Conservation (phyloP, 2,329 filamentous ascomycete species). For the Clonostachys chloroleuca region DNA sequence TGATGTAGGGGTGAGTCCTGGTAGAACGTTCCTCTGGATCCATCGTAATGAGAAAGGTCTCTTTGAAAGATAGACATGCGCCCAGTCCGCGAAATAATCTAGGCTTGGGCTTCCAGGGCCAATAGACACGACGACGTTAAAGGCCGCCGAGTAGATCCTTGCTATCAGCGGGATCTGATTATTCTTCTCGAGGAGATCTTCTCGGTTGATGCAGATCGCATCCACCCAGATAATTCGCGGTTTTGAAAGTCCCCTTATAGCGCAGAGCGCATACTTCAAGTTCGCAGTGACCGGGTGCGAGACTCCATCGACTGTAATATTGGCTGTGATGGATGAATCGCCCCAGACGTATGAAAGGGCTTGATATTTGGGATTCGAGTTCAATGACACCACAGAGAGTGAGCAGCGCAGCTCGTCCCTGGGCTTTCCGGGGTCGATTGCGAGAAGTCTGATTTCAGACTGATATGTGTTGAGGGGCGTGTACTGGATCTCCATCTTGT, state of each 20-base stretch:
- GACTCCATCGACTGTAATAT: background rate
- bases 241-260: too few relatives aligned
- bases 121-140: background rate
- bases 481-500: background rate
- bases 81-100: too few relatives aligned
- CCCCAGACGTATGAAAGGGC: background rate
- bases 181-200: too few relatives aligned
- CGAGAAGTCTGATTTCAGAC: background rate
- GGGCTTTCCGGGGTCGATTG: background rate
- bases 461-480: background rate
- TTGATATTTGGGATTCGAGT: background rate
- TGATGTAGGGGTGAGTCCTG: too few relatives aligned
- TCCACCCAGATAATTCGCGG: too few relatives aligned
- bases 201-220: too few relatives aligned
- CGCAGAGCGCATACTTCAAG: background rate
- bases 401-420: background rate
- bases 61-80: too few relatives aligned
- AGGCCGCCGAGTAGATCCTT: background rate
- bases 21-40: too few relatives aligned
- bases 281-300: background rate
- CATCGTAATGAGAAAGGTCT: too few relatives aligned
- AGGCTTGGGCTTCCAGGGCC: too few relatives aligned
- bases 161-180: background rate
- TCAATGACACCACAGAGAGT: background rate
- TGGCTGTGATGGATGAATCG: background rate